phyloP scores from a whole-genome alignment of 2,329 filamentous ascomycete species.

The Monosporascus sp. region DNA sequence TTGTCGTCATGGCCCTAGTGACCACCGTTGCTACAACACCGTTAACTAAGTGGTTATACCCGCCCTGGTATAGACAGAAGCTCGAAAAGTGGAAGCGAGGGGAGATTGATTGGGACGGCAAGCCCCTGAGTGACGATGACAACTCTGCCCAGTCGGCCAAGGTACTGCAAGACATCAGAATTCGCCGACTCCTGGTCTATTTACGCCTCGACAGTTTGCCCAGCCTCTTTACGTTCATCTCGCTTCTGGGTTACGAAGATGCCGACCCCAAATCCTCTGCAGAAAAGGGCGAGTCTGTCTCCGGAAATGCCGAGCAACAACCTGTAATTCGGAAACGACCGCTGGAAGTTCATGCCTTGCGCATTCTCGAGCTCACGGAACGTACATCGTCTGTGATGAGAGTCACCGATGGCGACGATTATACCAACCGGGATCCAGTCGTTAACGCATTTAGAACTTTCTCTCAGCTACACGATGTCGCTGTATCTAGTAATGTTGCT shows the following conservation, averaged over 20 bases:
- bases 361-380: slow-evolving; percentile 81
- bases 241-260: slow-evolving; percentile 59
- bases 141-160: slow-evolving; percentile 27
- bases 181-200: slow-evolving; percentile 70
- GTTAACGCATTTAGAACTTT: slow-evolving; percentile 90
- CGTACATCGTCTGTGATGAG: slow-evolving; percentile 95
- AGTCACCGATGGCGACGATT: slow-evolving; percentile 75
- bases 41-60: slow-evolving; percentile 61
- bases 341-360: slow-evolving; percentile 76
- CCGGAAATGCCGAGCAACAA: slow-evolving; percentile 17
- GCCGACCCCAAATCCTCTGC: slow-evolving; percentile 8
- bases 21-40: slow-evolving; percentile 72
- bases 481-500: slow-evolving; percentile 74
- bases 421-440: slow-evolving; percentile 70
- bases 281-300: slow-evolving; percentile 15
- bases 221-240: slow-evolving; percentile 75
- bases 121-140: slow-evolving; percentile 38
- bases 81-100: slow-evolving; percentile 53
- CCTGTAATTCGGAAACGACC: slow-evolving; percentile 35
- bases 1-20: slow-evolving; percentile 76
- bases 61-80: slow-evolving; percentile 71
- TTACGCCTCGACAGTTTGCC: slow-evolving; percentile 81
- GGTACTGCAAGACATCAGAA: slow-evolving; percentile 31
- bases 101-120: slow-evolving; percentile 82
- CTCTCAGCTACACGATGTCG: slow-evolving; percentile 75